phyloP scores from a whole-genome alignment of 768 basidiomycete genomes.

The Termitomyces bulborhizus region DNA sequence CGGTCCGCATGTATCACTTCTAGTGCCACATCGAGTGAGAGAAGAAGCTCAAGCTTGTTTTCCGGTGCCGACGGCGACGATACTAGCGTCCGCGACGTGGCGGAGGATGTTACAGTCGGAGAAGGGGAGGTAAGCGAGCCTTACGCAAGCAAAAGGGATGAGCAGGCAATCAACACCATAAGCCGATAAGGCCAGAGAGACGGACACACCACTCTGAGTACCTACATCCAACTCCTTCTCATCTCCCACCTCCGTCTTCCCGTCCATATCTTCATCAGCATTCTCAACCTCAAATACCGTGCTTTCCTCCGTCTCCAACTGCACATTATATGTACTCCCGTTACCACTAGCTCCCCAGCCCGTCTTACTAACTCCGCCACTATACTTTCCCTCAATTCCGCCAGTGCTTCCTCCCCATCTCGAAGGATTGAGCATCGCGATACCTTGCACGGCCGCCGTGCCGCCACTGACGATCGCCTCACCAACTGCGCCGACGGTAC shows the following conservation, averaged over 20 bases:
- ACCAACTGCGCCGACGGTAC: conserved; percentile 65
- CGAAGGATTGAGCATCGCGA: conserved; percentile 86
- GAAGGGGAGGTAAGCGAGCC: conserved; percentile 4
- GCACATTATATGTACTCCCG: conserved; percentile 16
- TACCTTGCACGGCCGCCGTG: conserved; percentile 73
- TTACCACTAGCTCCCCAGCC: conserved; percentile 14
- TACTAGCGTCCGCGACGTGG: conserved; percentile 2
- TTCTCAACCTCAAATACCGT: conserved; percentile 49
- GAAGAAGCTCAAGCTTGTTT: conserved; percentile 70
- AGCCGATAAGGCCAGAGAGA: not conserved
- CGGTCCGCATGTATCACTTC: conserved; percentile 92
- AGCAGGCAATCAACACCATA: not conserved
- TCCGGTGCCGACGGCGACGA: not conserved
- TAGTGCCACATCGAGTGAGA: conserved; percentile 87
- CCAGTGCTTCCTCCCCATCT: conserved; percentile 57
- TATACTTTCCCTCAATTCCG: not conserved
- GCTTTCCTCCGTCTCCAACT: conserved; percentile 30
- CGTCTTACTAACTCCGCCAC: conserved; percentile 14
- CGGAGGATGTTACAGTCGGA: not conserved
- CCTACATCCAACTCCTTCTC: conserved; percentile 9
- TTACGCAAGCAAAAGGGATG: not conserved
- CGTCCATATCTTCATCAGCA: conserved; percentile 30
- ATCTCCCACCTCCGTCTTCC: conserved; percentile 2
- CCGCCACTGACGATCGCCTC: conserved; percentile 66
- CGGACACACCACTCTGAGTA: conserved; percentile 4